Conservation (phyloP, 176 grass and related monocot species). For the Thinopyrum elongatum region DNA sequence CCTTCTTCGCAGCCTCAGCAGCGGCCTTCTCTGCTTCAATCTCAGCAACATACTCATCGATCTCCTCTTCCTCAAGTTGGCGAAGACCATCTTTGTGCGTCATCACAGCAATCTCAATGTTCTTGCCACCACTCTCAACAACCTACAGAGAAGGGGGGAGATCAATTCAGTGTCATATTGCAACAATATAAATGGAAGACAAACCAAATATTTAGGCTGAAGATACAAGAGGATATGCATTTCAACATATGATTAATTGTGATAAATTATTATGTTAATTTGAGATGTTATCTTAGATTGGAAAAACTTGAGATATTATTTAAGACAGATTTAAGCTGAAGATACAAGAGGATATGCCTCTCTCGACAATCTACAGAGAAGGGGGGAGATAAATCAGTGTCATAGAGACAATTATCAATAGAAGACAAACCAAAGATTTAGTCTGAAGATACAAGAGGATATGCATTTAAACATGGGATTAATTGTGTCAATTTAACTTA, state of each 20-base stretch:
- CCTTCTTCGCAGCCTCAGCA: conserved; percentile 91
- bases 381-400: background rate
- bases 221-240: background rate
- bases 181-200: background rate
- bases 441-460: background rate
- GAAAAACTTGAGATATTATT: too few relatives aligned
- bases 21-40: conserved; percentile 93
- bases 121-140: conserved; percentile 87
- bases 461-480: too few relatives aligned
- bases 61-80: conserved; percentile 75
- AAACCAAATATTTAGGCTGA: background rate
- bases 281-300: too few relatives aligned
- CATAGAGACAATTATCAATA: too few relatives aligned
- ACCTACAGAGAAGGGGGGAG: conserved; percentile 36
- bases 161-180: background rate
- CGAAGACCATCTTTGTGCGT: conserved; percentile 56
- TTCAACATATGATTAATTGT: too few relatives aligned
- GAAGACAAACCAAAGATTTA: background rate
- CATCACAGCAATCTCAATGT: conserved; percentile 91
- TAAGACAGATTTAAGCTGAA: too few relatives aligned
- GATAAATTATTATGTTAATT: too few relatives aligned
- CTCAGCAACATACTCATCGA: conserved; percentile 83
- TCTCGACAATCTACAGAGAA: conserved; percentile 67
- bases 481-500: too few relatives aligned
- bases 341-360: conserved; percentile 18